phyloP scores from a whole-genome alignment of 768 basidiomycete genomes.

The Astraeus odoratus region DNA sequence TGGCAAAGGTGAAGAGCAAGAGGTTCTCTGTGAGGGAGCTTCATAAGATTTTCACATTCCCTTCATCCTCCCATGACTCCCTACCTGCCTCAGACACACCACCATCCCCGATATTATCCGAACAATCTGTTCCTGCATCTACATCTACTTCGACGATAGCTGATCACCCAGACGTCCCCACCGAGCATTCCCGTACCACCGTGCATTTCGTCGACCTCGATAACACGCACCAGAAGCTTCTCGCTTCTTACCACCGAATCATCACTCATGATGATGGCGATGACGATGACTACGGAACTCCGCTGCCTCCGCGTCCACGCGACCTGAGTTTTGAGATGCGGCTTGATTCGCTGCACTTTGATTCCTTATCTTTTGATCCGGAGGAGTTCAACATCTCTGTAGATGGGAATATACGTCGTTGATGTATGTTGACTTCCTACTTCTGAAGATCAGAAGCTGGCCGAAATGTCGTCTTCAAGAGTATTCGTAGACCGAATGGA shows the following conservation, averaged over 20 bases:
- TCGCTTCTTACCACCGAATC: constrained; percentile 3
- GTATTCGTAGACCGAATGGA: not conserved
- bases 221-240: constrained; percentile 12
- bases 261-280: constrained; percentile 1
- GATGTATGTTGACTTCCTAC: constrained; percentile 1
- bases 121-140: constrained; percentile 5
- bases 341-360: constrained; percentile 70
- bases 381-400: constrained; percentile 38
- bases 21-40: constrained; percentile 33
- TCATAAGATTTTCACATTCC: constrained; percentile 26
- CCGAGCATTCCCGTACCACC: constrained; percentile 10
- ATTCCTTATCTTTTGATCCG: constrained; percentile 60
- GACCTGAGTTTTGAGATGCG: constrained; percentile 56
- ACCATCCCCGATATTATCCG: not conserved
- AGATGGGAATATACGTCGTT: constrained; percentile 13
- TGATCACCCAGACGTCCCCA: constrained; percentile 12
- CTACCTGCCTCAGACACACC: constrained; percentile 2
- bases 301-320: constrained; percentile 13
- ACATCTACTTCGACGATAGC: constrained; percentile 11
- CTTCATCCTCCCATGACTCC: constrained; percentile 14
- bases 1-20: constrained; percentile 23
- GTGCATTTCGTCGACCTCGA: constrained; percentile 15
- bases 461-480: too few relatives aligned
- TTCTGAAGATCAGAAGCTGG: not conserved
- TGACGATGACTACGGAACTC: not conserved